Base-by-base conservation (phyloP, 2,329 filamentous ascomycete species). In the Claviceps fusiformis region DNA sequence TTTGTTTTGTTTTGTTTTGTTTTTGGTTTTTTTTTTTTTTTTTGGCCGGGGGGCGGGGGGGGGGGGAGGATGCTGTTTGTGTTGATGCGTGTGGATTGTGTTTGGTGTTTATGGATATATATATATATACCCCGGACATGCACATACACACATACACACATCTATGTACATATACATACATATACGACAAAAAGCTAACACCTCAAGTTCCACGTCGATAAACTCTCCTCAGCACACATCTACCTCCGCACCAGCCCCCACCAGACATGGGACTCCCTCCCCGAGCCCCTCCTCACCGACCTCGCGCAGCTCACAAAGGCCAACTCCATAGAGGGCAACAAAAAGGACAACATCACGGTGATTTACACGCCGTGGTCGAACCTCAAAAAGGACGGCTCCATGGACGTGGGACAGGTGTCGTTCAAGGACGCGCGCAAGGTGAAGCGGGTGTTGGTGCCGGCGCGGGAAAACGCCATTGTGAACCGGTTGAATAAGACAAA, bases 301-400 rank as follows among this genome's bases (percentile, higher is more conserved):
- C 89, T 93, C 64, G 93, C 88, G n/a, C 93, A 98, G 71, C 77
- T 98, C 63, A 98, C 93, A 56, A 98, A 98, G 73, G 93, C 93
- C 59, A 98, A 98, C 73, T 96, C 90, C 56, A 98, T 98, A 63
- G 93, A 98, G 75, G 93, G 93, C 60, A 98, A 98, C 76, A 98
- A 98, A 73, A 97, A 96, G 71, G 92, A 97, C 70, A 97, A 97
- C 71, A 77, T 98, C 64, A 95, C 90, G 17, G 71, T 98, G 65
- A 95, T 98, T 65, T 98, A 98, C 74, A 98, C 93, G 5, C 93
- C 93, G 7, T 97, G 93, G 90, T 87, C 88, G 48, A 98, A 98
- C 69, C 79, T 98, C 39, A 87, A 89, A 68, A 98, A 98, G 68
- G 89, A 95, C 66, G 92, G 91, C 35, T 89, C 86, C 68, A 98